Percentiles rank a stretch among this genome's conserved stretches.
Evolutionary conservation across 2,329 filamentous ascomycete species (phyloP).

Genomic region (Sporothrix pallida): DNA sequence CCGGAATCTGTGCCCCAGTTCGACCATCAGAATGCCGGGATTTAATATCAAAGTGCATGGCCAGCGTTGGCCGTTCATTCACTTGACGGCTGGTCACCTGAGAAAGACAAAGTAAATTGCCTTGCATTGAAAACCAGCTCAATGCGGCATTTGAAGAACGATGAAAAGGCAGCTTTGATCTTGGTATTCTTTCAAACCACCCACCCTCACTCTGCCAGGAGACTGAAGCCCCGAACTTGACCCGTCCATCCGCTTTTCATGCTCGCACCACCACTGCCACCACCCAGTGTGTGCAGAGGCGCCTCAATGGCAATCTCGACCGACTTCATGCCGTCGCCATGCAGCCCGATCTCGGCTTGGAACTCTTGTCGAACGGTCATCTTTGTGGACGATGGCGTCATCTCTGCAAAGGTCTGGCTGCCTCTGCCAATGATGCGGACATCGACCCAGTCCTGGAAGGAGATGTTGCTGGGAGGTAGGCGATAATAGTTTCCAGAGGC

Average conservation of each 20-base stretch:
- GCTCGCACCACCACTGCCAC: slow-evolving; percentile 37
- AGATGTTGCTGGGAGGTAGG: slow-evolving; percentile 44
- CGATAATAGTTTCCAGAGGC: slow-evolving; percentile 47
- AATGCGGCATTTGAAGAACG: slow-evolving; percentile 12
- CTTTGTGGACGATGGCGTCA: slow-evolving; percentile 30
- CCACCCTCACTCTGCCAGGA: not conserved
- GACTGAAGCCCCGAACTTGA: not conserved
- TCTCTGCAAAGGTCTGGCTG: slow-evolving; percentile 44
- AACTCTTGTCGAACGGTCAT: slow-evolving; percentile 48
- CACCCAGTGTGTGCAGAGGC: slow-evolving; percentile 49
- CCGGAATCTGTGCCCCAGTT: slow-evolving; percentile 6
- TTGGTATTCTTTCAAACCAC: too few relatives aligned
- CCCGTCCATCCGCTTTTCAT: slow-evolving; percentile 47
- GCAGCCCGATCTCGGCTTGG: slow-evolving; percentile 50
- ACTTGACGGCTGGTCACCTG: not conserved
- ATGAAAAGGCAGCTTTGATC: too few relatives aligned
- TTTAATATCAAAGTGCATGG: slow-evolving; percentile 1
- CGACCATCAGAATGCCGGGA: not conserved
- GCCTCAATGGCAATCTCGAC: slow-evolving; percentile 54
- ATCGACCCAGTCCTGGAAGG: slow-evolving; percentile 42
- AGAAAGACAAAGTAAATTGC: too few relatives aligned
- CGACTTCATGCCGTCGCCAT: slow-evolving; percentile 51
- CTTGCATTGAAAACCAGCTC: not conserved
- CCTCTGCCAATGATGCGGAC: slow-evolving; percentile 44
- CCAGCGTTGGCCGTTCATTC: not conserved